Evolutionary conservation across 2,329 filamentous ascomycete species (phyloP), one percentile per base, ranked within the genome.

Genomic region (Dothistroma pini): DNA sequence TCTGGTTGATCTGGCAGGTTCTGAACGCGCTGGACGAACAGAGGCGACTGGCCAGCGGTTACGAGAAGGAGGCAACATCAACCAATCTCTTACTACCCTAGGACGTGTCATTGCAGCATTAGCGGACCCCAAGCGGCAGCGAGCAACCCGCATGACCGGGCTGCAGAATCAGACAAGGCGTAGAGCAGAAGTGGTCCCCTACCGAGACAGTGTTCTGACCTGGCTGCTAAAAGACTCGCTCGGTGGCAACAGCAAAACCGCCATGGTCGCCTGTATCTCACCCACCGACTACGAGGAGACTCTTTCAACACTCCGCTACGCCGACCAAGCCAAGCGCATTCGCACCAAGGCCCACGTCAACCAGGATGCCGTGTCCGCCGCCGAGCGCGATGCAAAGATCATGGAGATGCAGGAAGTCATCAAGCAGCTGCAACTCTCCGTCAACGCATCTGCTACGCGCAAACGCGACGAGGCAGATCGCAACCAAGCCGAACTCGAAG

Each of bases 261-360:
- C 95, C 64, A 99, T 99, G 95, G 97, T 99, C 70, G 95, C 95
- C 9, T 97, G 95, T 75, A 96, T 99, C 69, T 89, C 92, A 5
- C 95, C 95, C 0, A 88, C 90, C 0, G 95, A 99, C 78, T 97
- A 99, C 73, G 95, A 99, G 60, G 95, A 99, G 75, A 99, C 95
- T 0, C 84, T 99, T 1, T 96, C 91, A 2, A 99, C 95, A 0
- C 85, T 99, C 12, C 91, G 95, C 41, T 99, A 99, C 75, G 95
- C 95, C 21, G 93, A 99, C 75, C 93, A 97, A 77, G 95, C 95
- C 63, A 99, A 99, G 81, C 89, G 90, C 59, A 99, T 99, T 78
- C 91, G 93, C 72, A 97, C 93, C 35, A 89, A 91, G 55, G 95
- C 95, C 29, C 87, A 93, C 34, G 90, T 97, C 78, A 99, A 99